A percentile compares a stretch with the other conserved stretches of the same genome.
These are phyloP conservation scores for Pugionium dolabratum DNA, from an alignment of 345 rosid species.

Conservation along the genomic window DNA sequence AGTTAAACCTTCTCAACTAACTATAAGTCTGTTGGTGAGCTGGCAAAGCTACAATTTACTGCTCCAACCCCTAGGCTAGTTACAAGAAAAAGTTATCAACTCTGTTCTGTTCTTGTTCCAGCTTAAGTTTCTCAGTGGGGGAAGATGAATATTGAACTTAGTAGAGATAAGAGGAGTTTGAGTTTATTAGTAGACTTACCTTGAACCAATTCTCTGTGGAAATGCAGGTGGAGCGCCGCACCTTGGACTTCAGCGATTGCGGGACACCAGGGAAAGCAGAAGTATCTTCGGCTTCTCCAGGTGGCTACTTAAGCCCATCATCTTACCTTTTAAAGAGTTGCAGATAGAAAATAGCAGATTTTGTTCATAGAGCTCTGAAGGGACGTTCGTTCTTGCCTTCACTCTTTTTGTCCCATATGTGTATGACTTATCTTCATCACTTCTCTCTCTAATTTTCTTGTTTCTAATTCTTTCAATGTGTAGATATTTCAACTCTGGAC, in stretches of 20 bases:
- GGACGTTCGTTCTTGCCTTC: slow-evolving; percentile 25
- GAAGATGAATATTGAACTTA: slow-evolving; percentile 13
- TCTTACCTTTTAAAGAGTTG: slow-evolving; percentile 80
- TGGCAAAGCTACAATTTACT: background rate
- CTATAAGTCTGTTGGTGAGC: slow-evolving; percentile 1
- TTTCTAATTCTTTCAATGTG: slow-evolving; percentile 15
- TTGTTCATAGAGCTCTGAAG: slow-evolving; percentile 26
- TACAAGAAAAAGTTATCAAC: slow-evolving; percentile 1
- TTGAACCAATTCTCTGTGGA: slow-evolving; percentile 18
- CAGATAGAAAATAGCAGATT: slow-evolving; percentile 50
- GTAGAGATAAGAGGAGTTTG: slow-evolving; percentile 14
- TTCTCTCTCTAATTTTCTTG: background rate
- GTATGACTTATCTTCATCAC: slow-evolving; percentile 15
- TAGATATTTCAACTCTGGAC: slow-evolving; percentile 34
- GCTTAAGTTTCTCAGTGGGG: background rate
- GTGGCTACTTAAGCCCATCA: slow-evolving; percentile 64
- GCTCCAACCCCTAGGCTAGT: slow-evolving; percentile 6
- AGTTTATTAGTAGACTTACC: slow-evolving; percentile 1
- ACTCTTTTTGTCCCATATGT: slow-evolving; percentile 27
- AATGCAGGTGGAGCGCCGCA: slow-evolving; percentile 78
- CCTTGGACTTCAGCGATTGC: slow-evolving; percentile 92
- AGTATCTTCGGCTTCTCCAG: slow-evolving; percentile 54
- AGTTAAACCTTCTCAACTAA: slow-evolving; percentile 5
- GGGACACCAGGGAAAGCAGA: slow-evolving; percentile 70
- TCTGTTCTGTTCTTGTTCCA: slow-evolving; percentile 17